Conservation (phyloP, 352 stramenopile genomes). For the Globisporangium uncinulatum region DNA sequence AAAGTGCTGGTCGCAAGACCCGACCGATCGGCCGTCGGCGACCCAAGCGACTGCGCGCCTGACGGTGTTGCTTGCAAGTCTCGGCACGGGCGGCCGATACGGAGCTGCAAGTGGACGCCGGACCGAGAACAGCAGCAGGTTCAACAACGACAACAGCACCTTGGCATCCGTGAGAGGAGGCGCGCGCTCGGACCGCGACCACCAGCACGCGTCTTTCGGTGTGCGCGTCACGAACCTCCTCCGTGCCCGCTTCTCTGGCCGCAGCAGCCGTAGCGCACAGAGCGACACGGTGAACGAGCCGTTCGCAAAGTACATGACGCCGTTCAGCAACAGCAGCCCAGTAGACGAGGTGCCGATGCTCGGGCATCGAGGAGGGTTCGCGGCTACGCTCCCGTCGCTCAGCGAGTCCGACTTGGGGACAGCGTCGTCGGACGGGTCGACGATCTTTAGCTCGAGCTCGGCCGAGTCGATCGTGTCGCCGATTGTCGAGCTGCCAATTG, state of each 20-base stretch:
- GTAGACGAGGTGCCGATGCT: conserved; percentile 19
- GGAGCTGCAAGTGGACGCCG: background rate
- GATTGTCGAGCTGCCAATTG: conserved; percentile 38
- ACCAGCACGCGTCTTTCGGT: conserved; percentile 35
- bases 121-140: conserved; percentile 4
- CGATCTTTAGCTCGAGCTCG: conserved; percentile 27
- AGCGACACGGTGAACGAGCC: conserved; percentile 20
- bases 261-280: conserved; percentile 22
- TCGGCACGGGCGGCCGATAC: conserved; percentile 13
- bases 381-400: conserved; percentile 53
- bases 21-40: conserved; percentile 38
- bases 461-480: conserved; percentile 38
- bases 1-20: conserved; percentile 60
- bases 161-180: conserved; percentile 41
- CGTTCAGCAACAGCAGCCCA: conserved; percentile 18
- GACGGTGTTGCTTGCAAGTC: conserved; percentile 43
- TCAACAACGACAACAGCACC: conserved; percentile 45
- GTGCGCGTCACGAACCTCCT: conserved; percentile 69
- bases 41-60: conserved; percentile 45
- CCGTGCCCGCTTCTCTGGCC: conserved; percentile 31
- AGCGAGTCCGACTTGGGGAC: conserved; percentile 46
- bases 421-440: conserved; percentile 31
- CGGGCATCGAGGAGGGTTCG: conserved; percentile 13
- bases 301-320: conserved; percentile 46
- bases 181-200: conserved; percentile 22